A percentile compares a stretch with the other conserved stretches of the same genome.
phyloP scores from a whole-genome alignment of 768 basidiomycete genomes.

The Lactarius deliciosus region DNA sequence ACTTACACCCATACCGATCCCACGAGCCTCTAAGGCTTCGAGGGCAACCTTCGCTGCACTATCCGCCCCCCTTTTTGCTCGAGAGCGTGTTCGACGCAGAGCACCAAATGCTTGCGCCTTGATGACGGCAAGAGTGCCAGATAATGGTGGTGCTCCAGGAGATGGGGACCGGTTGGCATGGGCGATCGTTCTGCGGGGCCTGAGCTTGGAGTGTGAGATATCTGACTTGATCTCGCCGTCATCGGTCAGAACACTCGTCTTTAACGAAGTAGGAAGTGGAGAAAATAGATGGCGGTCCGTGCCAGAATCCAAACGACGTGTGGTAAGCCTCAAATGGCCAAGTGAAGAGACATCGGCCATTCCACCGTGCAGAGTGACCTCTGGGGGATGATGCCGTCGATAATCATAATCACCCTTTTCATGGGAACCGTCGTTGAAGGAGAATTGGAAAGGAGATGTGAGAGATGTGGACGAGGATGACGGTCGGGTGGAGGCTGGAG shows the following conservation, averaged over 20 bases:
- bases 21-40: slow-evolving; percentile 79
- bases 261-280: slow-evolving; percentile 47
- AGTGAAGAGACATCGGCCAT: slow-evolving; percentile 67
- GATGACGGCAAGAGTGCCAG: slow-evolving; percentile 84
- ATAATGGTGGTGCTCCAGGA: slow-evolving; percentile 50
- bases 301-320: slow-evolving; percentile 48
- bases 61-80: slow-evolving; percentile 71
- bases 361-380: slow-evolving; percentile 71
- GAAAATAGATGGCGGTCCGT: slow-evolving; percentile 51
- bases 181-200: slow-evolving; percentile 29
- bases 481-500: slow-evolving; percentile 64
- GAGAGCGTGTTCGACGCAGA: slow-evolving; percentile 71
- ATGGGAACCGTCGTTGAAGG: slow-evolving; percentile 57
- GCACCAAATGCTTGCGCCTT: slow-evolving; percentile 90
- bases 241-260: slow-evolving; percentile 51
- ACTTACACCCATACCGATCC: slow-evolving; percentile 51
- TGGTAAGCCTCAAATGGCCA: slow-evolving; percentile 54
- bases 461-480: slow-evolving; percentile 61
- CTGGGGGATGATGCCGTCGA: slow-evolving; percentile 57
- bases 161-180: slow-evolving; percentile 45
- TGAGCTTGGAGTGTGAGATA: slow-evolving; percentile 38
- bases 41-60: slow-evolving; percentile 72
- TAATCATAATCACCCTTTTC: slow-evolving; percentile 67
- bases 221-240: slow-evolving; percentile 45
- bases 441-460: slow-evolving; percentile 66